Conservation (phyloP, 2,329 filamentous ascomycete species). For the Aspergillus candidus region DNA sequence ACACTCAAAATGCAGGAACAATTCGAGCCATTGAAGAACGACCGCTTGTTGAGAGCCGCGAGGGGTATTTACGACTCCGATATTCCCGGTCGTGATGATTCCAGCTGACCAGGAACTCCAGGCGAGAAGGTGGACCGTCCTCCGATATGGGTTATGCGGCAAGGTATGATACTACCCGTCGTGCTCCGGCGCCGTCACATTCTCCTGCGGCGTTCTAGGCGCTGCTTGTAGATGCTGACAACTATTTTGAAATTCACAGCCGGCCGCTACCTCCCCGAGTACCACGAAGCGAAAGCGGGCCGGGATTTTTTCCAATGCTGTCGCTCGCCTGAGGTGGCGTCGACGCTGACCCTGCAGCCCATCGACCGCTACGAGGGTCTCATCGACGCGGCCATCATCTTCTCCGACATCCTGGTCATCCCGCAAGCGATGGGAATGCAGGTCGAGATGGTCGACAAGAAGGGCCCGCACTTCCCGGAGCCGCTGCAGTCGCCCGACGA, state of each 20-base stretch:
- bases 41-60: conserved; percentile 82
- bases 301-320: conserved; percentile 98
- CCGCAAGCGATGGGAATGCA: conserved; percentile 97
- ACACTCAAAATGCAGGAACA: conserved; percentile 55
- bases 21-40: conserved; percentile 85
- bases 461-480: conserved; percentile 87
- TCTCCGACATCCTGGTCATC: conserved; percentile 96
- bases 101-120: conserved; percentile 33
- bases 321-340: conserved; percentile 84
- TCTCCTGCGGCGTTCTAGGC: not conserved
- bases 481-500: conserved; percentile 76
- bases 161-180: conserved; percentile 56
- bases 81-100: not conserved
- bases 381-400: conserved; percentile 95
- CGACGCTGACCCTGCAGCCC: conserved; percentile 87
- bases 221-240: not conserved
- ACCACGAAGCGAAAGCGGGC: conserved; percentile 85
- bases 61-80: conserved; percentile 55
- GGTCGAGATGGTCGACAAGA: conserved; percentile 98
- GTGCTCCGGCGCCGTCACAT: not conserved
- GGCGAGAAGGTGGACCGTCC: conserved; percentile 87
- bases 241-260: conserved; percentile 48
- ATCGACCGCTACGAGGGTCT: conserved; percentile 86
- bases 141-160: conserved; percentile 98
- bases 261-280: conserved; percentile 94